Percentiles rank a stretch among this genome's conserved stretches.
Evolutionary conservation across 805 yeast genomes (phyloP).

Genomic region (Saccharomyces mikatae): DNA sequence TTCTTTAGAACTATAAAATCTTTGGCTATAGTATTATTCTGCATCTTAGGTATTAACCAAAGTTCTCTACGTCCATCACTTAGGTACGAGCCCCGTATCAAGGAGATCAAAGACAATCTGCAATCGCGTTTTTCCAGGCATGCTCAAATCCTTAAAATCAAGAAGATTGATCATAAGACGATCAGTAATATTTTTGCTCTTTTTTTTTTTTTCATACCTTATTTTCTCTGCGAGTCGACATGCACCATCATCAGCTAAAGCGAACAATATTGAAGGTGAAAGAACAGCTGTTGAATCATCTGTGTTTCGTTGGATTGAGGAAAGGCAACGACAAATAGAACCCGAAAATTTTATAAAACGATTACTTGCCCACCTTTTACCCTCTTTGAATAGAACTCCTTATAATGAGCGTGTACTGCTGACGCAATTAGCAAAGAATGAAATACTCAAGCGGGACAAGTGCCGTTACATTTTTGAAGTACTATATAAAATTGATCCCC

Average conservation of each 20-base stretch:
- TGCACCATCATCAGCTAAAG: neutral
- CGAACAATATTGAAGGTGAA: neutral
- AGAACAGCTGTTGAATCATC: neutral
- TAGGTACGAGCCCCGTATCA: neutral
- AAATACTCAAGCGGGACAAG: slow-evolving; percentile 4
- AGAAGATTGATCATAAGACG: neutral
- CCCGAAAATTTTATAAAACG: neutral
- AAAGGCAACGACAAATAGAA: neutral
- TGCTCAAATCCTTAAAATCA: neutral
- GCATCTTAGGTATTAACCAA: neutral
- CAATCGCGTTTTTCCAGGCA: neutral
- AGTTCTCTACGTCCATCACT: neutral
- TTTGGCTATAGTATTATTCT: neutral
- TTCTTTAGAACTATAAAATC: neutral
- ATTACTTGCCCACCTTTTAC: neutral
- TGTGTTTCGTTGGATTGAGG: neutral
- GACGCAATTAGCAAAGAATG: neutral
- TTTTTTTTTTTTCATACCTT: neutral
- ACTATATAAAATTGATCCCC: slow-evolving; percentile 11
- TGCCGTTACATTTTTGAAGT: slow-evolving; percentile 18
- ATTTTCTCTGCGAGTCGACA: neutral
- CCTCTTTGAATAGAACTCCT: neutral
- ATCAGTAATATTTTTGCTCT: neutral
- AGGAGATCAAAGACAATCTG: neutral
- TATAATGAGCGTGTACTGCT: neutral